A percentile compares a stretch with the other conserved stretches of the same genome.
These are phyloP conservation scores for Pseudozyma pruni DNA, from an alignment of 1,284 basidiomycete species.

Conservation along the genomic window DNA sequence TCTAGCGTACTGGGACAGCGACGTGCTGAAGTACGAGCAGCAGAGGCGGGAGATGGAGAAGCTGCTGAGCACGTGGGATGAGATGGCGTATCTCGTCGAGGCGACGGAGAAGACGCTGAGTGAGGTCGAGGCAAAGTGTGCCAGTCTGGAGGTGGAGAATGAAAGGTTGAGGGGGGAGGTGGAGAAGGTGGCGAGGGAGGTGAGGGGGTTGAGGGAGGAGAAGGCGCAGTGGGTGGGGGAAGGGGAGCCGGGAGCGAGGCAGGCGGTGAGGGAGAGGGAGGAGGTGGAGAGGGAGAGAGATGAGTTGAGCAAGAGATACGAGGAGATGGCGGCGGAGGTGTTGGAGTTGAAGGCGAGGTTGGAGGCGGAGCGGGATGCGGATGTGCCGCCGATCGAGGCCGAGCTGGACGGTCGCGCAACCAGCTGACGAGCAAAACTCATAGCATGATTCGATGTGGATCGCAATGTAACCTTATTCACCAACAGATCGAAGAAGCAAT, in stretches of 20 bases:
- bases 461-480: too few species aligned
- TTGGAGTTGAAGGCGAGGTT: conserved; percentile 24
- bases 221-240: conserved; percentile 14
- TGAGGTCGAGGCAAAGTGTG: conserved; percentile 17
- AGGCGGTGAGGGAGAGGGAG: not conserved
- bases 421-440: too few species aligned
- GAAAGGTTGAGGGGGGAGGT: conserved; percentile 29
- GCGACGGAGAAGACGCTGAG: conserved; percentile 43
- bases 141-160: conserved; percentile 30
- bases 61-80: conserved; percentile 53
- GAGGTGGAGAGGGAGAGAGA: conserved; percentile 13
- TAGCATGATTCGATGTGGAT: too few species aligned
- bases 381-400: not conserved
- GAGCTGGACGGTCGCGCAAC: too few species aligned
- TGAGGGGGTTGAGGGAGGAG: conserved; percentile 16
- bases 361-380: conserved; percentile 6
- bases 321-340: conserved; percentile 9
- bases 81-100: conserved; percentile 58
- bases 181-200: not conserved
- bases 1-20: conserved; percentile 58
- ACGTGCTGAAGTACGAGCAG: conserved; percentile 55
- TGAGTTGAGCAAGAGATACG: conserved; percentile 11
- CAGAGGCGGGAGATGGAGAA: conserved; percentile 61
- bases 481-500: too few species aligned
- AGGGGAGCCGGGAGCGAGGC: not conserved